Evolutionary conservation across 139 green algal species (phyloP), one percentile per base, ranked within the genome.

Genomic region (Zygnema cylindricum): DNA sequence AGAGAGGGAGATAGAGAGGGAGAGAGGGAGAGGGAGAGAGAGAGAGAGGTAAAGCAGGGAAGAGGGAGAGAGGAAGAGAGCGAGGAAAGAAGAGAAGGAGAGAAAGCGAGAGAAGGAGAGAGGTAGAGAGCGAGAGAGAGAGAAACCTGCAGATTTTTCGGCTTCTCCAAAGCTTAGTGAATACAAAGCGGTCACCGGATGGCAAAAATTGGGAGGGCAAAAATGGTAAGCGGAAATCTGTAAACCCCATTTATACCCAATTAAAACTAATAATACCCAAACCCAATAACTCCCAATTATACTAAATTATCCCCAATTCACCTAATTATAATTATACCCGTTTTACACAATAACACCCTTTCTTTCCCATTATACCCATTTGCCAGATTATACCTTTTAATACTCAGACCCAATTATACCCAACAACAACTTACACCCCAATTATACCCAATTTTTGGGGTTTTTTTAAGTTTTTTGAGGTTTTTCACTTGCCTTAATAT

Each of bases 181-280:
- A 78, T 91, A 91, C 38, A 89, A 7, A 1, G 39, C 38, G 25
- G 86, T 91, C 35, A 91, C 38, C 2, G 86, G 86, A 42, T 90
- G 81, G 3, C 57, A 69, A 39, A 36, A 84, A 23, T 43, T 0
- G 7, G 79, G 81, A 2, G 85, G 86, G 23, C 43, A 36, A 22
- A 91, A 91, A 40, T 90, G 86, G 86, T 89, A 42, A 22, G 86
- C 86, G 25, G 33, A n/a, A 25, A 90, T n/a, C 82, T 88, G 49
- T 1, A 86, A 16, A 39, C 49, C 57, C n/a, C n/a, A n/a, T n/a
- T n/a, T n/a, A n/a, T n/a, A n/a, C n/a, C n/a, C n/a, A n/a, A 30
- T 35, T 30, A 73, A 30, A 73, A 30, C 30, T 73, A 73, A 30
- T 35, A 73, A 30, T 25, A 73, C 30, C 57, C 57, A 73, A 25